Conservation (phyloP, 306 rosid genomes). For the Trifolium fragiferum region DNA sequence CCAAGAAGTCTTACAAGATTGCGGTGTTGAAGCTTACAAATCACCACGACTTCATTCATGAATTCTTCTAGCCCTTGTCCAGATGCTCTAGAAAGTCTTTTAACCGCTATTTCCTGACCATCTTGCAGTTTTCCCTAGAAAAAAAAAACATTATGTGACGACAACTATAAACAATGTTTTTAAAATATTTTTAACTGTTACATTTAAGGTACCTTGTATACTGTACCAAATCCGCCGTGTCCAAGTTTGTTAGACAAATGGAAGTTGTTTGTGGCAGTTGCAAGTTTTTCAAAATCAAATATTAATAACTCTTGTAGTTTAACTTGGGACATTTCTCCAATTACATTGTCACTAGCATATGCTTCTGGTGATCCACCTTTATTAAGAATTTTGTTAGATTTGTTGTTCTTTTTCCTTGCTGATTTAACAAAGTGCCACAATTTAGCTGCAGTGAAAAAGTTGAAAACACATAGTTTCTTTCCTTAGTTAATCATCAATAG, state of each 20-base stretch:
- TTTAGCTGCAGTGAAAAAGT: background rate
- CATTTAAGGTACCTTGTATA: conserved; percentile 38
- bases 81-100: conserved; percentile 43
- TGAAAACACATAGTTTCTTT: too few relatives aligned
- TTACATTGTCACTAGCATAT: background rate
- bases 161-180: background rate
- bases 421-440: background rate
- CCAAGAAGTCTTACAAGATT: conserved; percentile 49
- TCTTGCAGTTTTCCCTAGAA: conserved; percentile 27
- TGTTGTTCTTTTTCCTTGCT: background rate
- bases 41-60: conserved; percentile 42
- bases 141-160: too few relatives aligned
- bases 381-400: background rate
- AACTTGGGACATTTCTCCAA: conserved; percentile 31
- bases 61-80: conserved; percentile 49
- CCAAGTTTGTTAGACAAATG: conserved; percentile 43
- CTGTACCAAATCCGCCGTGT: conserved; percentile 44
- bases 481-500: background rate
- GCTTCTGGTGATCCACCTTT: background rate
- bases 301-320: conserved; percentile 31
- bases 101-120: conserved; percentile 45
- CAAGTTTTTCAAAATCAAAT: conserved; percentile 32
- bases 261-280: conserved; percentile 52
- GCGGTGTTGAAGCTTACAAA: conserved; percentile 48
- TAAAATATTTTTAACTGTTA: background rate